Conservation (phyloP, 768 basidiomycete species). For the Lentinus tigrinus region DNA sequence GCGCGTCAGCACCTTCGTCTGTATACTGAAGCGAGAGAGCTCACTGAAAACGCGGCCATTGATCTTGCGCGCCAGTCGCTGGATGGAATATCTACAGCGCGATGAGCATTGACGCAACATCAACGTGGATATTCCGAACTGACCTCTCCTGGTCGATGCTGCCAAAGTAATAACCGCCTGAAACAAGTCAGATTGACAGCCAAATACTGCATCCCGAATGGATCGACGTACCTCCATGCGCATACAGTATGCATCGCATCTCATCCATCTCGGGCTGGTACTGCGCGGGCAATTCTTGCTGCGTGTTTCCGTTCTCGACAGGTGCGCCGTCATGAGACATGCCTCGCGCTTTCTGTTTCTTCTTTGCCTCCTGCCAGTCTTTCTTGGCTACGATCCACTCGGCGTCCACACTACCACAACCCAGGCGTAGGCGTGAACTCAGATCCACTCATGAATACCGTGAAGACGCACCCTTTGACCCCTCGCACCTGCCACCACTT, state of each 20-base stretch:
- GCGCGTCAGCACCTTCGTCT: not conserved
- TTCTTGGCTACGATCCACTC: conserved; percentile 89
- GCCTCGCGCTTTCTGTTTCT: conserved; percentile 47
- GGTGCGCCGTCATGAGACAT: not conserved
- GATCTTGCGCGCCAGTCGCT: conserved; percentile 88
- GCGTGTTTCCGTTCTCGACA: not conserved
- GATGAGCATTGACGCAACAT: not conserved
- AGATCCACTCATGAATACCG: not conserved
- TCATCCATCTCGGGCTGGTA: conserved; percentile 77
- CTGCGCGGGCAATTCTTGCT: conserved; percentile 20
- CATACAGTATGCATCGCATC: conserved; percentile 80
- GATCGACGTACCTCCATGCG: conserved; percentile 62
- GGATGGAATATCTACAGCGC: conserved; percentile 59
- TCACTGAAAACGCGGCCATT: conserved; percentile 84
- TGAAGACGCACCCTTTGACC: conserved; percentile 62
- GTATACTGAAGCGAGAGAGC: conserved; percentile 14
- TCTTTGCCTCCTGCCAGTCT: conserved; percentile 73
- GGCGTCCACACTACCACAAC: conserved; percentile 65
- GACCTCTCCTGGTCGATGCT: conserved; percentile 77
- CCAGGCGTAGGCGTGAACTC: too few relatives aligned
- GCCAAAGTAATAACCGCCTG: conserved; percentile 84
- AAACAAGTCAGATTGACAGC: not conserved
- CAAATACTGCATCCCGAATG: not conserved
- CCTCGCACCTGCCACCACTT: conserved; percentile 99
- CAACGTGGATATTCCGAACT: not conserved